These are phyloP conservation scores for Usnea hakonensis DNA, from an alignment of 495 filamentous ascomycete species.

Conservation along the genomic window DNA sequence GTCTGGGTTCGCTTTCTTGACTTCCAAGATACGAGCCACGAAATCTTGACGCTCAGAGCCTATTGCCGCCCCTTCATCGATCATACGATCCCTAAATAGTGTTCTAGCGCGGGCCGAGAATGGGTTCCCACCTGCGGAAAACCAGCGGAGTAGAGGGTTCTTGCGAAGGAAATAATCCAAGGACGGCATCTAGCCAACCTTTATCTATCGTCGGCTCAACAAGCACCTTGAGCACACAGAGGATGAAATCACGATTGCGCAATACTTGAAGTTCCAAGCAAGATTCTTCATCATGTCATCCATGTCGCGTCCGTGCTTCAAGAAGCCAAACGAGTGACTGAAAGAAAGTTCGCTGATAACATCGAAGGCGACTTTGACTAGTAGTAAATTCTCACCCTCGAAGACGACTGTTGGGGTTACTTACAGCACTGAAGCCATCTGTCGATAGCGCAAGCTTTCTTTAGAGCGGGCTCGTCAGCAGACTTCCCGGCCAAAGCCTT, in stretches of 20 bases:
- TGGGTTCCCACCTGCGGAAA: background rate
- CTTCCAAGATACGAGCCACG: background rate
- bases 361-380: constrained; percentile 35
- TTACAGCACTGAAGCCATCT: constrained; percentile 40
- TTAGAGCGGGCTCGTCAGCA: constrained; percentile 17
- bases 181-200: constrained; percentile 52
- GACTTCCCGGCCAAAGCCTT: constrained; percentile 24
- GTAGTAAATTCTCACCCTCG: background rate
- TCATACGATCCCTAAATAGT: constrained; percentile 1
- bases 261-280: background rate
- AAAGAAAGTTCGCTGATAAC: constrained; percentile 38
- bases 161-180: constrained; percentile 55
- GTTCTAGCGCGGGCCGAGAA: background rate
- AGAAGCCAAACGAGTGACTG: constrained; percentile 19
- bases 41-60: background rate
- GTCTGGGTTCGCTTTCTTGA: constrained; percentile 6
- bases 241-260: background rate
- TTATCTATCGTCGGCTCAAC: background rate
- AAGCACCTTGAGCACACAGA: background rate
- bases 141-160: constrained; percentile 37
- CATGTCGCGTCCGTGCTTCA: background rate
- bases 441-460: constrained; percentile 29
- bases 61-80: background rate
- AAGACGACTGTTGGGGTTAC: background rate
- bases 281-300: background rate